Evolutionary conservation across 371 early-diverging fungal species (phyloP).

Genomic region (Mortierella sp.): DNA sequence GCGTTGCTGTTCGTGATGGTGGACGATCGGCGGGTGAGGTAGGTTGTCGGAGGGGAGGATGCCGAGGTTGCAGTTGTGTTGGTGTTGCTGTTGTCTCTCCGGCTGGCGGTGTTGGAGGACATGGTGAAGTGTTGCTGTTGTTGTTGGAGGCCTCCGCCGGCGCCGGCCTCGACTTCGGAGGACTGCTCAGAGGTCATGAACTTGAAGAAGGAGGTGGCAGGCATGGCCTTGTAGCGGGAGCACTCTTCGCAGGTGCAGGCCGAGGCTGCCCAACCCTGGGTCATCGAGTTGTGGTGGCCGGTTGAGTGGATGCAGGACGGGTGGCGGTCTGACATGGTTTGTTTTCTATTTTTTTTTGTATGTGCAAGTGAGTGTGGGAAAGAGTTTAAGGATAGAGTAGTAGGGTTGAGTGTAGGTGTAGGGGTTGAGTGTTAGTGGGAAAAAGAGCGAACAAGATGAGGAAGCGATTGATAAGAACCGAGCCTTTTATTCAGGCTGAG

Average conservation of each 20-base stretch:
- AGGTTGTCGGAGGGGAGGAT: slow-evolving; percentile 35
- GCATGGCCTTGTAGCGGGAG: slow-evolving; percentile 32
- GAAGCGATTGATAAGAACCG: not conserved
- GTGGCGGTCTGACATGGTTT: slow-evolving; percentile 15
- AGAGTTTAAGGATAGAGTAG: too few species aligned
- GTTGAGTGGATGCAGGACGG: slow-evolving; percentile 25
- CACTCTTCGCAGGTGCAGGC: slow-evolving; percentile 52
- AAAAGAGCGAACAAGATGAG: not conserved
- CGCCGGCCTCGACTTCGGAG: not conserved
- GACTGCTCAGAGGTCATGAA: slow-evolving; percentile 18
- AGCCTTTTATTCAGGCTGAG: not conserved
- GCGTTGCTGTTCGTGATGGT: not conserved
- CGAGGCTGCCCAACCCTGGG: not conserved
- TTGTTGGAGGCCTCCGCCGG: slow-evolving; percentile 7
- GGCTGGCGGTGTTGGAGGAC: not conserved
- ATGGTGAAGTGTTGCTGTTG: slow-evolving; percentile 13
- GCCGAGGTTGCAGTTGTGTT: slow-evolving; percentile 9
- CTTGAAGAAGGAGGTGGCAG: not conserved
- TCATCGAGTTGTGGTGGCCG: slow-evolving; percentile 19
- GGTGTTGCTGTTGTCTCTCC: not conserved
- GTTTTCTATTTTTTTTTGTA: not conserved
- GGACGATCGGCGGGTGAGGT: slow-evolving; percentile 34
- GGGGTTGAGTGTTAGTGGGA: too few species aligned
- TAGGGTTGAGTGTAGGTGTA: not conserved
- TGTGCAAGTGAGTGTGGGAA: not conserved